Evolutionary conservation across 768 basidiomycete species (phyloP).

Genomic region (Pulveroboletus sp.): DNA sequence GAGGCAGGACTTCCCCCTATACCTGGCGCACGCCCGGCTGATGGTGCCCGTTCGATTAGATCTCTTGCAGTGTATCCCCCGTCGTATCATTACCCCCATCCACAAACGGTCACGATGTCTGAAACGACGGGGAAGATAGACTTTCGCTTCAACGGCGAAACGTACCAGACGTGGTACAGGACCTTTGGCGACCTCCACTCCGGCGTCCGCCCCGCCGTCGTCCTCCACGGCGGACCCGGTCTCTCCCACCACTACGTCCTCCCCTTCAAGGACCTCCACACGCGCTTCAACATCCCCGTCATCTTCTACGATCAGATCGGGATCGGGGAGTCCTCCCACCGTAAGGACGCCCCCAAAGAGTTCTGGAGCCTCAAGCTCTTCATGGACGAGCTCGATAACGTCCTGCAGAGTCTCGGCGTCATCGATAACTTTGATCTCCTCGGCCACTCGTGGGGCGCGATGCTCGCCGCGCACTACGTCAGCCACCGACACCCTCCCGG

Average conservation of each 20-base stretch:
- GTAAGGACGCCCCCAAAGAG: conserved; percentile 16
- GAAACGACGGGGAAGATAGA: conserved; percentile 21
- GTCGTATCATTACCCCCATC: too few species aligned
- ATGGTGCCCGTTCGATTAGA: too few species aligned
- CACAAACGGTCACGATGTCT: conserved; percentile 12
- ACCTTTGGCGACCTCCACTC: conserved; percentile 37
- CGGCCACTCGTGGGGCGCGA: conserved; percentile 60
- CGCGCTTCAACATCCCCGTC: conserved; percentile 33
- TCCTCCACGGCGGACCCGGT: conserved; percentile 45
- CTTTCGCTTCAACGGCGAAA: conserved; percentile 16
- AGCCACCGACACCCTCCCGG: conserved; percentile 36
- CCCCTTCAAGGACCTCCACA: conserved; percentile 33
- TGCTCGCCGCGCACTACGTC: conserved; percentile 42
- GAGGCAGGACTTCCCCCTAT: background rate
- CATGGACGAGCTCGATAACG: conserved; percentile 48
- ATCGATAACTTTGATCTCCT: conserved; percentile 38
- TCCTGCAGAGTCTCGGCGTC: conserved; percentile 41
- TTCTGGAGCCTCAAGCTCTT: conserved; percentile 50
- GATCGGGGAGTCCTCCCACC: conserved; percentile 41
- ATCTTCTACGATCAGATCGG: conserved; percentile 53
- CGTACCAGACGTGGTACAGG: conserved; percentile 42
- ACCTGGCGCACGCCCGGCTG: too few species aligned
- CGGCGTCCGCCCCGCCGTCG: conserved; percentile 33
- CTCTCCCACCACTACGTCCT: conserved; percentile 38
- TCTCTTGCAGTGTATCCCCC: too few species aligned